Evolutionary conservation across 805 yeast species (phyloP), one percentile per base, ranked within the genome.

Genomic region (Saccharomycopsis javanensis): DNA sequence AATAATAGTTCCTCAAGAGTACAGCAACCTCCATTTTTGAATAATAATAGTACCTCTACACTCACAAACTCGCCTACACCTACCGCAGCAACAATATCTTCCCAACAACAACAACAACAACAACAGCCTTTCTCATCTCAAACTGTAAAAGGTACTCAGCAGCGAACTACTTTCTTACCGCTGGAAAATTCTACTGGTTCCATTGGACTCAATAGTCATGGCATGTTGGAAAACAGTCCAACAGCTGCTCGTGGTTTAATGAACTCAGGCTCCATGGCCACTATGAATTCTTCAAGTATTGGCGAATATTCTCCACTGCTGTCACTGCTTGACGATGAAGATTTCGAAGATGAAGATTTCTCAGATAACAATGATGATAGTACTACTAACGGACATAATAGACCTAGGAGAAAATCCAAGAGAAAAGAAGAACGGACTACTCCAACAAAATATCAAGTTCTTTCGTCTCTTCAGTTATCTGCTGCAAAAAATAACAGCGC

Each of bases 231-330:
- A 16, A 48, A 28, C n/a, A 48, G 33, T 11, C 51, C 35, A 30
- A 42, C 48, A 42, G 48, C 48, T 42, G 48, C 48, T 13, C 48
- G 48, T 8, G 48, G 48, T 5, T 42, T 42, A 28, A 42, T 42
- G 48, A 42, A 42, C 15, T 42, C 48, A 10, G 48, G 48, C 27
- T 42, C 55, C 1, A 55, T 58, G 48, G 53, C 53, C 11, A 60
- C 62, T 2, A 46, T 60, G 51, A 67, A 65, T 46, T 66, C 66
- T 27, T 68, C 73, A 7, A 72, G 77, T 1, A 74, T 75, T 45
- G 79, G 79, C 0, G 76, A 75, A 13, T 75, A 70, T 63, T 74
- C 78, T 2, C 79, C 79, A 18, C 72, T 76, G 5, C 73, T 77
- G 1, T 73, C 77, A 1, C 78, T 75, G 54, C 68, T 74, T 64